Conservation (phyloP, 1,284 basidiomycete species). For the Cryptococcus sp. region DNA sequence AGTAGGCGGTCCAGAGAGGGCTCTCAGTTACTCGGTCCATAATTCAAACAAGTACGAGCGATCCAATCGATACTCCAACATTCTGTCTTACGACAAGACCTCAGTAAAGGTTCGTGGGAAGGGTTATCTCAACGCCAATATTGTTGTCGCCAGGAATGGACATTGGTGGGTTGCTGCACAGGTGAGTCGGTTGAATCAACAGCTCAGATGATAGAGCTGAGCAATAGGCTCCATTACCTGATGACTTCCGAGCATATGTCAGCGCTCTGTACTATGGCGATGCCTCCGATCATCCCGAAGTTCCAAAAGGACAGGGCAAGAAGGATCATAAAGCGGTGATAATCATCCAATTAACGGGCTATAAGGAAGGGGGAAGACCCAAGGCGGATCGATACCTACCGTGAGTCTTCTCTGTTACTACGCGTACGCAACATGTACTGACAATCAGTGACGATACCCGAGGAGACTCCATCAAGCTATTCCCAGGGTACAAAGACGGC, state of each 20-base stretch:
- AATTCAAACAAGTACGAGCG: constrained; percentile 17
- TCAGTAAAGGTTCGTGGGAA: constrained; percentile 20
- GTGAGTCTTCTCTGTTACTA: constrained; percentile 11
- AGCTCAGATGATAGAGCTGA: background rate
- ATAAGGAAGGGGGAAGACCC: constrained; percentile 28
- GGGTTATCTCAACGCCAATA: constrained; percentile 41
- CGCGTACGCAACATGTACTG: background rate
- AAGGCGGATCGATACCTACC: constrained; percentile 42
- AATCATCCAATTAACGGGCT: constrained; percentile 42
- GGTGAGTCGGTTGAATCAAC: constrained; percentile 18
- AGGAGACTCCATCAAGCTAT: background rate
- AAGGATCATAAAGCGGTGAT: constrained; percentile 17
- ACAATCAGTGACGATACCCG: background rate
- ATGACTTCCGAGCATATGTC: constrained; percentile 33
- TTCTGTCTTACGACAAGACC: constrained; percentile 42
- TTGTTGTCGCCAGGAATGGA: constrained; percentile 26
- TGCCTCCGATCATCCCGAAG: constrained; percentile 13
- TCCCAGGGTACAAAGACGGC: constrained; percentile 1
- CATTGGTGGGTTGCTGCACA: constrained; percentile 42
- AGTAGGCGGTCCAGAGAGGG: background rate
- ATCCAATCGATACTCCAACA: constrained; percentile 39
- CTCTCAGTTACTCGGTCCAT: constrained; percentile 25
- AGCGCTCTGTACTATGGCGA: constrained; percentile 24
- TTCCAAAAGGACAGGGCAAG: background rate
- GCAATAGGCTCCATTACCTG: constrained; percentile 34